Percentiles rank a stretch among this genome's conserved stretches.
Conservation (phyloP, 306 rosid genomes). For the Quercus bicolor region DNA sequence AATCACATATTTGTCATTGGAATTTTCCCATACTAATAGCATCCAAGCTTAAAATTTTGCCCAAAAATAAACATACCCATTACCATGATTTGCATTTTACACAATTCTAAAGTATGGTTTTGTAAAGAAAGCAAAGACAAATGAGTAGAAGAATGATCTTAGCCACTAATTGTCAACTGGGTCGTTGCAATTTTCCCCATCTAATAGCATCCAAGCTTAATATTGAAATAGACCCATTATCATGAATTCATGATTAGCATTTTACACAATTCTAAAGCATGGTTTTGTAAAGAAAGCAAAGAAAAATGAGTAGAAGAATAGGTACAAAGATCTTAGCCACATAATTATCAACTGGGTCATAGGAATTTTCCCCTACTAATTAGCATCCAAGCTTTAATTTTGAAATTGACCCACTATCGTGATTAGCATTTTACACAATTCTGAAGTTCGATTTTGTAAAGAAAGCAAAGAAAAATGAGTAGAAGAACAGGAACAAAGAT, state of each 20-base stretch:
- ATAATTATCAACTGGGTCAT: slow-evolving; percentile 30
- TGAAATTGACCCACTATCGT: neutral
- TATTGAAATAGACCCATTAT: neutral
- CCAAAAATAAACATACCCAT: neutral
- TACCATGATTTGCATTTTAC: too few species aligned
- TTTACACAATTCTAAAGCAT: slow-evolving; percentile 6
- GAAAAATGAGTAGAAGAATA: neutral
- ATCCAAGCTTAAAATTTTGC: slow-evolving; percentile 20
- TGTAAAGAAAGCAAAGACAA: slow-evolving; percentile 13
- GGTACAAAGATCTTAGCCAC: slow-evolving; percentile 17
- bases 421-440: neutral
- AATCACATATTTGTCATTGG: slow-evolving; percentile 20
- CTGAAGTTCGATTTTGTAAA: slow-evolving; percentile 11
- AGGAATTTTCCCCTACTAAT: slow-evolving; percentile 5
- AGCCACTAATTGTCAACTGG: slow-evolving; percentile 23
- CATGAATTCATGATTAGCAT: too few species aligned
- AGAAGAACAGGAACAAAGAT: neutral
- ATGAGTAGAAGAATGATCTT: slow-evolving; percentile 4
- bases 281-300: slow-evolving; percentile 16
- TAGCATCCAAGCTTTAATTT: slow-evolving; percentile 21
- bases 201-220: slow-evolving; percentile 16
- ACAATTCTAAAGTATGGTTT: slow-evolving; percentile 17
- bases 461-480: slow-evolving; percentile 6
- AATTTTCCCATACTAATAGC: slow-evolving; percentile 1
- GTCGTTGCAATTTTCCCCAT: slow-evolving; percentile 19